These are phyloP conservation scores for Periconia sp. DNA, from an alignment of 2,329 filamentous ascomycete genomes.

Conservation along the genomic window DNA sequence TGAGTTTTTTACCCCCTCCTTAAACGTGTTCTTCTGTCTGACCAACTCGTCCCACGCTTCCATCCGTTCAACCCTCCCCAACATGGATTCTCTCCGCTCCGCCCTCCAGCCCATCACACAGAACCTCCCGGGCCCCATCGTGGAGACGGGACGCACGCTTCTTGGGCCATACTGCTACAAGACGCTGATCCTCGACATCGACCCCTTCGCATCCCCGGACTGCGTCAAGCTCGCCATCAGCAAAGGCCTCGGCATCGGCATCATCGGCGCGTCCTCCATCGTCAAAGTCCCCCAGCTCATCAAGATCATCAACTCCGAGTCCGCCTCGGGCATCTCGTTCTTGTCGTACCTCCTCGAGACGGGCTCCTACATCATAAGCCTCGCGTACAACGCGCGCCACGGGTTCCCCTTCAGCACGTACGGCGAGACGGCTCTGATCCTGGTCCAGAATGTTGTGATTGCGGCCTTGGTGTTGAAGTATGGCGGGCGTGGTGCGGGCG, in stretches of 20 bases:
- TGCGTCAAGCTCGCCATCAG: conserved; percentile 90
- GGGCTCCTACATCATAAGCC: conserved; percentile 78
- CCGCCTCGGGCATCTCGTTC: conserved; percentile 82
- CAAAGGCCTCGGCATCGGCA: conserved; percentile 90
- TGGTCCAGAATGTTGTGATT: conserved; percentile 90
- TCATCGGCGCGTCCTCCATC: conserved; percentile 84
- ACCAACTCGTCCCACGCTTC: neutral
- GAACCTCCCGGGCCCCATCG: conserved; percentile 46
- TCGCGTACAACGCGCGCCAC: conserved; percentile 90
- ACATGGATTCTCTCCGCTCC: conserved; percentile 49
- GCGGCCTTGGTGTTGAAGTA: conserved; percentile 84
- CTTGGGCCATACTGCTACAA: conserved; percentile 85
- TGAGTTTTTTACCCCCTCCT: neutral
- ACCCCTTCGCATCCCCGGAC: conserved; percentile 68
- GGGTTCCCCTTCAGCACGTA: conserved; percentile 95
- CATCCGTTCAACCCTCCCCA: neutral
- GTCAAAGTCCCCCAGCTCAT: conserved; percentile 97
- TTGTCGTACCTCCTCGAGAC: conserved; percentile 93
- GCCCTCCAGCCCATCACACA: conserved; percentile 49
- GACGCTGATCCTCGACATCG: conserved; percentile 80
- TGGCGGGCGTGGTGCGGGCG: conserved; percentile 61
- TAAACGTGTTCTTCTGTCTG: neutral
- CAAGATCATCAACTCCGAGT: conserved; percentile 81
- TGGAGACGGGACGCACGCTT: conserved; percentile 51
- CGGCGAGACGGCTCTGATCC: conserved; percentile 90